phyloP scores from a whole-genome alignment of 306 rosid species.

The Lupinus albus region DNA sequence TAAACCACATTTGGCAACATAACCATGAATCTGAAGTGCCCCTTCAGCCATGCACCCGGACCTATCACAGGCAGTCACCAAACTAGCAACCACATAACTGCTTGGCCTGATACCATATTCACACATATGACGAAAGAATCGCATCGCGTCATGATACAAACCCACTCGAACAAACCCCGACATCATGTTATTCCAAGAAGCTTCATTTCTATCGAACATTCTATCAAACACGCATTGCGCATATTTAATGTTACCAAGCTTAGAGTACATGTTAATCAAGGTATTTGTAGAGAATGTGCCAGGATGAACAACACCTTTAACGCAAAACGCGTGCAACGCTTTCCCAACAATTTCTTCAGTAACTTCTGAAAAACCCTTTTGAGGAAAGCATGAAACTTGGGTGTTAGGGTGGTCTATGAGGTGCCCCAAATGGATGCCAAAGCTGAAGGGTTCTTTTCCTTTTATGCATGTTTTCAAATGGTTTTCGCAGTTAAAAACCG shows the following conservation, averaged over 20 bases:
- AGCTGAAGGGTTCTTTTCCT: constrained; percentile 48
- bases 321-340: constrained; percentile 67
- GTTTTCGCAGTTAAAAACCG: constrained; percentile 32
- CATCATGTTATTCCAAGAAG: constrained; percentile 92
- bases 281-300: constrained; percentile 67
- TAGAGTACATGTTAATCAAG: constrained; percentile 69
- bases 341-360: constrained; percentile 59
- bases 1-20: constrained; percentile 65
- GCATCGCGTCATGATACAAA: constrained; percentile 52
- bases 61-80: constrained; percentile 78
- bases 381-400: constrained; percentile 65
- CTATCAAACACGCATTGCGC: constrained; percentile 68
- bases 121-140: constrained; percentile 60
- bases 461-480: constrained; percentile 49
- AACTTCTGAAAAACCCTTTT: constrained; percentile 76
- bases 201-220: constrained; percentile 68
- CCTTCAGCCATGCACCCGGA: constrained; percentile 61
- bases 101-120: constrained; percentile 55
- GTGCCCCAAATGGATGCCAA: constrained; percentile 35
- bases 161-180: constrained; percentile 72
- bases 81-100: constrained; percentile 70
- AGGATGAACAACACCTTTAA: constrained; percentile 58
- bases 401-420: constrained; percentile 61
- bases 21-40: constrained; percentile 76
- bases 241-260: constrained; percentile 49